A percentile compares a stretch with the other conserved stretches of the same genome.
Conservation (phyloP, 1,284 basidiomycete species). For the Cerrena zonata region DNA sequence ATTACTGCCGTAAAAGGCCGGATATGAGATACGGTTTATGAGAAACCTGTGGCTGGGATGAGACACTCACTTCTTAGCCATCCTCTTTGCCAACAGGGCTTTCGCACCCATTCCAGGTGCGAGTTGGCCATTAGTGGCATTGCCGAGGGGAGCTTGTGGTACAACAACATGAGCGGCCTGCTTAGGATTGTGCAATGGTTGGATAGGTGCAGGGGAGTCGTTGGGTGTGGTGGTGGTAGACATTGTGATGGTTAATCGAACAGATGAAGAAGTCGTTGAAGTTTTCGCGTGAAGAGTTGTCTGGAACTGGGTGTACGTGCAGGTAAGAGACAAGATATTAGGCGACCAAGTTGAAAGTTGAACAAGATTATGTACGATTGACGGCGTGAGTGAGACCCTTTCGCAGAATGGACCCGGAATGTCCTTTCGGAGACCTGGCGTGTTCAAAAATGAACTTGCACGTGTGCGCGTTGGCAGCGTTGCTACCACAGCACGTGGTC, state of each 20-base stretch:
- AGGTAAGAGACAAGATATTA: background rate
- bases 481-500: slow-evolving; percentile 9
- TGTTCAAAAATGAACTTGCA: slow-evolving; percentile 14
- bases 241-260: slow-evolving; percentile 34
- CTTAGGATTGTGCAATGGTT: slow-evolving; percentile 79
- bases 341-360: background rate
- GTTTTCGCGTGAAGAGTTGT: background rate
- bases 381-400: background rate
- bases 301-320: background rate
- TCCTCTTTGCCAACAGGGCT: slow-evolving; percentile 81
- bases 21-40: slow-evolving; percentile 5
- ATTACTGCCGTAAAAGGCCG: slow-evolving; percentile 47
- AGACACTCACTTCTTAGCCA: slow-evolving; percentile 54
- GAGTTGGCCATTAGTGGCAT: slow-evolving; percentile 43
- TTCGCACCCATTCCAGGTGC: slow-evolving; percentile 78
- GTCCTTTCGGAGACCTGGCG: background rate
- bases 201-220: slow-evolving; percentile 64
- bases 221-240: slow-evolving; percentile 54
- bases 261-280: too few species aligned
- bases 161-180: slow-evolving; percentile 74
- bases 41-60: background rate
- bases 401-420: too few species aligned
- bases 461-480: too few species aligned
- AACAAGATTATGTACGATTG: background rate
- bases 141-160: slow-evolving; percentile 75